Evolutionary conservation across 2,329 filamentous ascomycete genomes (phyloP).

Genomic region (Cordyceps fumosorosea): DNA sequence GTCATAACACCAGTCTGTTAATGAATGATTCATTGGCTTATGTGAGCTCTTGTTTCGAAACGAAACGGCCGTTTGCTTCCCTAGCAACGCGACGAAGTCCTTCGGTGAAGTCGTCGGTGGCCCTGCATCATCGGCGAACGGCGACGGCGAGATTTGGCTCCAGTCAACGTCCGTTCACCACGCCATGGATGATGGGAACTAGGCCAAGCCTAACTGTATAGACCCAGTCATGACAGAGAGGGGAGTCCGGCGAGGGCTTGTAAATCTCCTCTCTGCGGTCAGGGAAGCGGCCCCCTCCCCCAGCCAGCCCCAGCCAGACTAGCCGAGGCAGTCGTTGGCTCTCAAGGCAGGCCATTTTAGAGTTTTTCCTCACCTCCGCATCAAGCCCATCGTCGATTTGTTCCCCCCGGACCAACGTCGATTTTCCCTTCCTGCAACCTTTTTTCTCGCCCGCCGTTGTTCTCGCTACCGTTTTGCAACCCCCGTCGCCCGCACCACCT

Average conservation of each 20-base stretch:
- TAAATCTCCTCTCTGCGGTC: constrained; percentile 5
- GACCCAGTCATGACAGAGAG: not conserved
- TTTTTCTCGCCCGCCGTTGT: not conserved
- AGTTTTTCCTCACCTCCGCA: constrained; percentile 9
- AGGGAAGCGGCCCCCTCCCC: not conserved
- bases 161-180: not conserved
- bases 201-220: not conserved
- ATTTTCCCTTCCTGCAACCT: not conserved
- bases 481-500: not conserved
- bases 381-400: not conserved
- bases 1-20: not conserved
- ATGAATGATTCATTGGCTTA: not conserved
- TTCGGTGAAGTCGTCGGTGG: not conserved
- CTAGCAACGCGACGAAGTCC: not conserved
- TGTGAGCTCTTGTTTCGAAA: not conserved
- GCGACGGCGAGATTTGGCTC: not conserved
- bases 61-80: not conserved
- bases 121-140: not conserved
- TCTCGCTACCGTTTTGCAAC: not conserved
- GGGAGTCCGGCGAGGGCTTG: not conserved
- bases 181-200: not conserved
- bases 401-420: not conserved
- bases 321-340: constrained; percentile 8
- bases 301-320: constrained; percentile 6
- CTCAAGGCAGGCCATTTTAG: not conserved